phyloP scores from a whole-genome alignment of 1,284 basidiomycete genomes.

The Apiotrichum sp. region DNA sequence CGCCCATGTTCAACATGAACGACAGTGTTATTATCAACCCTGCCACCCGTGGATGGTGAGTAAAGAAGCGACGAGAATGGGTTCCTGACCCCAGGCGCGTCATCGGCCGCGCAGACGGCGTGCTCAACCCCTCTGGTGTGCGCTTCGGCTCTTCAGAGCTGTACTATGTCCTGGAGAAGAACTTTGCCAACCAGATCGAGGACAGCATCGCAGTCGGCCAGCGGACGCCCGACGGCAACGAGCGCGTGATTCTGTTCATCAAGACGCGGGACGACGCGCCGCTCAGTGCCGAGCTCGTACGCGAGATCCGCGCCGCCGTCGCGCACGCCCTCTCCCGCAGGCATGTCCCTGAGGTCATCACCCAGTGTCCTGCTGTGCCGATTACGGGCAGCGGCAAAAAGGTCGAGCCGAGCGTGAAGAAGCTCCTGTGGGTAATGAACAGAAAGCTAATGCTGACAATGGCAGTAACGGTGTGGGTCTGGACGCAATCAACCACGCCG shows the following conservation, averaged over 20 bases:
- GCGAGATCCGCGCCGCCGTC: constrained; percentile 26
- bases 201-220: constrained; percentile 39
- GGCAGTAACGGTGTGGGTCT: constrained; percentile 15
- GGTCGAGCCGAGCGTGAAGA: constrained; percentile 19
- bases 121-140: constrained; percentile 27
- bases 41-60: constrained; percentile 12
- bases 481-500: constrained; percentile 12
- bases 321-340: constrained; percentile 24
- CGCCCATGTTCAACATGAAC: constrained; percentile 24
- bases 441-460: neutral
- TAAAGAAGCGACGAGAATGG: neutral
- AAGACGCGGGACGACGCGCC: constrained; percentile 23
- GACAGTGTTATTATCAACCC: constrained; percentile 19
- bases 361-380: constrained; percentile 23
- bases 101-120: constrained; percentile 24
- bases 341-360: constrained; percentile 34
- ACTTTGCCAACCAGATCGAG: constrained; percentile 26
- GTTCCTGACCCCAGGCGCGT: constrained; percentile 4
- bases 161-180: constrained; percentile 25
- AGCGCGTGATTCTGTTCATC: constrained; percentile 39
- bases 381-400: constrained; percentile 18
- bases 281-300: constrained; percentile 15
- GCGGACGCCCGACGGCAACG: constrained; percentile 27
- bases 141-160: constrained; percentile 26
- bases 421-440: constrained; percentile 5